Conservation (phyloP, 1,284 basidiomycete species). For the Ustilago curta region DNA sequence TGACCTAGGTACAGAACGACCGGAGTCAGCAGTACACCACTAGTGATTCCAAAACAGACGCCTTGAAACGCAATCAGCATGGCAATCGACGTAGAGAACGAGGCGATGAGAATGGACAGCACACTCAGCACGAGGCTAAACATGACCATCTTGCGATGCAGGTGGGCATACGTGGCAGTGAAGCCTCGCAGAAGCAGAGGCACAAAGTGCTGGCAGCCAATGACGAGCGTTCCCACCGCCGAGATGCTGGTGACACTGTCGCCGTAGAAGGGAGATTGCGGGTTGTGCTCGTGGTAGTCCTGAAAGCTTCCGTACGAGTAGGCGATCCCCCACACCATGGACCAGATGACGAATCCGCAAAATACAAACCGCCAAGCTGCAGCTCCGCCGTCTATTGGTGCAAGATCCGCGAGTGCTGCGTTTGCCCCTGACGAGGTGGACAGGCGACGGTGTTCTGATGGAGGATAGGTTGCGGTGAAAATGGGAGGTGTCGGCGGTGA, state of each 20-base stretch:
- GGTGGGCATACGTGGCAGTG: conserved; percentile 31
- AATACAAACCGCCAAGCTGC: conserved; percentile 35
- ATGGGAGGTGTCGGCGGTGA: conserved; percentile 19
- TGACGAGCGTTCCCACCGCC: conserved; percentile 52
- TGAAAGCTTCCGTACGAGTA: conserved; percentile 63
- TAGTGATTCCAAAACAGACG: conserved; percentile 40
- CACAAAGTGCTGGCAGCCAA: conserved; percentile 47
- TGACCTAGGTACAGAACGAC: conserved; percentile 55
- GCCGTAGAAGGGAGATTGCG: conserved; percentile 42
- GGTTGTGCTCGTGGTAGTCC: conserved; percentile 58
- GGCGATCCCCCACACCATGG: conserved; percentile 49
- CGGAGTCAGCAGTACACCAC: conserved; percentile 44
- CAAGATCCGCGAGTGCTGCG: background rate
- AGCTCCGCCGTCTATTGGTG: conserved; percentile 24
- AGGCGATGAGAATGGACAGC: conserved; percentile 40
- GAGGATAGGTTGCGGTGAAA: conserved; percentile 22
- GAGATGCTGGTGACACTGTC: conserved; percentile 41
- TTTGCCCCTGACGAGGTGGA: background rate
- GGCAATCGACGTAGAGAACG: conserved; percentile 31
- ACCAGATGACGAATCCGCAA: conserved; percentile 30
- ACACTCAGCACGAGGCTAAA: conserved; percentile 24
- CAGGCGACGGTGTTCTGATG: conserved; percentile 9
- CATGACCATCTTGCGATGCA: conserved; percentile 29
- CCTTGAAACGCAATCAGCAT: conserved; percentile 52
- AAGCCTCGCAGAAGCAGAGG: conserved; percentile 44